Evolutionary conservation across 2,329 filamentous ascomycete species (phyloP), one percentile per base, ranked within the genome.

Genomic region (Leptographium wingfieldii): DNA sequence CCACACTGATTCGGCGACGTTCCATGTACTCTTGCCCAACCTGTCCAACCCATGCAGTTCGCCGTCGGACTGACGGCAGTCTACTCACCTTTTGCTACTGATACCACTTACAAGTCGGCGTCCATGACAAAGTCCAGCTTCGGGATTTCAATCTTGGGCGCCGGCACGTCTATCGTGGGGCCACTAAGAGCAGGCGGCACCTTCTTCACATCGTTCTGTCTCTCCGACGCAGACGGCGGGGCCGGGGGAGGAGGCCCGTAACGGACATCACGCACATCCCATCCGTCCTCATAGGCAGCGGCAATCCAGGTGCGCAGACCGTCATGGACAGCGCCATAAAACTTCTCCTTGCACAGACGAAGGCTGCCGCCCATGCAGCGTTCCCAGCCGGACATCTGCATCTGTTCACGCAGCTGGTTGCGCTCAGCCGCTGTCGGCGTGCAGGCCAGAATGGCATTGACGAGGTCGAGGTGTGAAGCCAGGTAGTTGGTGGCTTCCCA

Each of bases 401-500:
- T 78, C 61, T 92, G 84, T 22, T 79, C 77, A n/a, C 94, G 87
- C 12, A 97, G 80, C 0, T 74, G 70, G 72, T 96, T 96, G 62
- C 94, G 88, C 61, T 88, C 85, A 29, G 80, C 73, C 2, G 70
- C 67, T 0, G 85, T 86, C 0, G 89, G 86, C 0, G 94, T 81
- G 61, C 87, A 92, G 0, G 92, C 90, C 60, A 97, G 75, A 60
- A 97, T 83, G 35, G 90, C 92, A 68, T 97, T 99, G 67, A 97
- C 75, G 12, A 99, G 84, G 68, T 97, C 94, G 11, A 99, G 80
- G 68, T 99, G 92, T 0, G 88, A 89, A 22, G 92, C 90, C 12
- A 97, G 79, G 70, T 97, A 97, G 72, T 96, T 96, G 11, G 94
- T 97, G 3, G 94, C 94, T 70, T 97, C 94, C 94, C 94, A 97